Conservation (phyloP, 257 asterid species). For the Fraxinus cuspidata region DNA sequence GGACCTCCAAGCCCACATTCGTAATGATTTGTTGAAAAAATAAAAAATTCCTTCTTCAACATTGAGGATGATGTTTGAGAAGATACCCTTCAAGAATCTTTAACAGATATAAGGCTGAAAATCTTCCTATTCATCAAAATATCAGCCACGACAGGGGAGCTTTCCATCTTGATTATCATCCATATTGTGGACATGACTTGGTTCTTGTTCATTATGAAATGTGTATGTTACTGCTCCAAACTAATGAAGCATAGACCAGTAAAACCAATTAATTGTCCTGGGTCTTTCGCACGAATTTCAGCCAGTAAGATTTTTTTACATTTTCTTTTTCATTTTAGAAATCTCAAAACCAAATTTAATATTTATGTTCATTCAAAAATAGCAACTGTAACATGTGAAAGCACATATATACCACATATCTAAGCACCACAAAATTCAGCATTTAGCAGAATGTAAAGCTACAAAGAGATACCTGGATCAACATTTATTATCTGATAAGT, state of each 20-base stretch:
- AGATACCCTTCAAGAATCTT: neutral
- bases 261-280: neutral
- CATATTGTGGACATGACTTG: constrained; percentile 8
- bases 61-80: neutral
- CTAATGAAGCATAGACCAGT: neutral
- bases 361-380: neutral
- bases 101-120: neutral
- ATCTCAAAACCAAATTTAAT: neutral
- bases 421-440: neutral
- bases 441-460: neutral
- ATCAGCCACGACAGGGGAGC: neutral
- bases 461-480: constrained; percentile 65
- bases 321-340: neutral
- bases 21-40: too few species aligned
- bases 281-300: constrained; percentile 4
- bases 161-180: neutral
- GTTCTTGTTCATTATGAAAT: neutral
- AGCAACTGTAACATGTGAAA: constrained; percentile 12
- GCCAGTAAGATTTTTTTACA: neutral
- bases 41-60: neutral
- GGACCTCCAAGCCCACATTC: neutral
- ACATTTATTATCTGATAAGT: constrained; percentile 66
- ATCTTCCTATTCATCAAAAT: neutral
- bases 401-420: neutral
- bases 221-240: neutral